Evolutionary conservation across 495 filamentous ascomycete species (phyloP), one percentile per base, ranked within the genome.

Genomic region (Tetracladium marchalianum): DNA sequence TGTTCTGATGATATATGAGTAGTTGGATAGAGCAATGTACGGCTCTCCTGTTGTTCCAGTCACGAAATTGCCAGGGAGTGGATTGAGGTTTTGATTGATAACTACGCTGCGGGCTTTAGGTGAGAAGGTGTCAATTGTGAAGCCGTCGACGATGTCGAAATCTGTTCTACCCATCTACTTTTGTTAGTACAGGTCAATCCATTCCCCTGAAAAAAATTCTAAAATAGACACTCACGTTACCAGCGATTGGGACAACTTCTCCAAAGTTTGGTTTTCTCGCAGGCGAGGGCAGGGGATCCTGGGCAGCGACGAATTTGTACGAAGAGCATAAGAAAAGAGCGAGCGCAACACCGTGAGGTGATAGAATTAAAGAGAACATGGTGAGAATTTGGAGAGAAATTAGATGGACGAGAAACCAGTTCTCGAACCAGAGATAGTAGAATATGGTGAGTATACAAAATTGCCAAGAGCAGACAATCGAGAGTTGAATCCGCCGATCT

Each of bases 121-220:
- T 9, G 51, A 53, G 36, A 53, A 42, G 18, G 50, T 42, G 36
- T 54, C 51, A 13, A 54, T 38, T 6, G 38, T 43, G 8, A 54
- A 43, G 15, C 51, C 51, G 34, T 54, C 51, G 39, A 50, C 43
- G 39, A 54, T 50, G 18, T 54, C 51, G 19, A 50, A 47, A 38
- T 54, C 51, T 31, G 51, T 54, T 33, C 51, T 37, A 27, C 47
- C 42, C 51, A 54, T 54, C 51, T 53, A 15, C 40, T 19, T 10
- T 2, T 43, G 46, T 46, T 12, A 52, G 32, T 17, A 18, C 22
- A 27, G 10, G 2, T 36, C 35, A 36, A 36, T 36, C 12, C 3
- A 18, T 5, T 4, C 17, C 15, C 17, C n/a, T 13, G 1, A 15
- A 34, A 19, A 13, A 8, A 15, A 18, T 6, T 16, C 13, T 2